Conservation (phyloP, 2,329 filamentous ascomycete genomes). For the Elsinoe fawcettii region DNA sequence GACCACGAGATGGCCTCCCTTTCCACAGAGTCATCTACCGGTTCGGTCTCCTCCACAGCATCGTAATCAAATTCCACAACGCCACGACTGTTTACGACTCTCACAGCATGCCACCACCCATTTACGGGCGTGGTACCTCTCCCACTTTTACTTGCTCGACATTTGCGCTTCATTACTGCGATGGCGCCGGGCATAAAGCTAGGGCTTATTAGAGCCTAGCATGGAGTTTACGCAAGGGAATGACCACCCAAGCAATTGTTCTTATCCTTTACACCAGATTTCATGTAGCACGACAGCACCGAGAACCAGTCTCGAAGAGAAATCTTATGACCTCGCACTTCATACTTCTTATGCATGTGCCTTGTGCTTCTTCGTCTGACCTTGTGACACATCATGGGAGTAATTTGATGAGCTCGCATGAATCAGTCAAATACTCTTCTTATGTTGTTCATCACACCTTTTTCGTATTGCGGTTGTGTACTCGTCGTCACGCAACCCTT, state of each 20-base stretch:
- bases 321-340: no score
- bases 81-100: background rate
- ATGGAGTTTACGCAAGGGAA: background rate
- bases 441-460: no score
- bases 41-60: slow-evolving; percentile 7
- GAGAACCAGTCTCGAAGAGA: background rate
- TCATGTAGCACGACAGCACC: slow-evolving; percentile 2
- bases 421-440: no score
- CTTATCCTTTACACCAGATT: background rate
- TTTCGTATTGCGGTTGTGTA: no score
- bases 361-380: no score
- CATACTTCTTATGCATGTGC: no score
- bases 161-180: background rate
- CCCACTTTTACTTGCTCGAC: background rate
- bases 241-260: background rate
- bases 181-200: background rate
- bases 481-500: no score
- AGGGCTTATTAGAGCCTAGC: slow-evolving; percentile 11
- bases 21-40: slow-evolving; percentile 18
- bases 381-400: no score
- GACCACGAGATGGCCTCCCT: slow-evolving; percentile 21
- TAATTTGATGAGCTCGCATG: no score
- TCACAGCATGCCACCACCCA: no score
- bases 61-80: background rate
- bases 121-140: no score